A percentile compares a stretch with the other conserved stretches of the same genome.
These are phyloP conservation scores for Pseudognaphalium luteoalbum DNA, from an alignment of 129 eudicot species.

Conservation along the genomic window DNA sequence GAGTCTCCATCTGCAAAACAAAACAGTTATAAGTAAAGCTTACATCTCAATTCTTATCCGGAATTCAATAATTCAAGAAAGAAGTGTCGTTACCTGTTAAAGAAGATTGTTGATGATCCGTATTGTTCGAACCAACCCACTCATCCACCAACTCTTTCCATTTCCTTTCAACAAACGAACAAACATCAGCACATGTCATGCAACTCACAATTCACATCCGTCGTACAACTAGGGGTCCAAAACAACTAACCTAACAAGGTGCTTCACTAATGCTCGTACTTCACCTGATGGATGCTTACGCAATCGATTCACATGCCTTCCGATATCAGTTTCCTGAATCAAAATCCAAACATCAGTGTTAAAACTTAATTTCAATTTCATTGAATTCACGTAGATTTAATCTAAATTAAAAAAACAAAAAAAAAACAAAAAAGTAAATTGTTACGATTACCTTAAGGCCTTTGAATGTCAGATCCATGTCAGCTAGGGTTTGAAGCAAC, in stretches of 20 bases:
- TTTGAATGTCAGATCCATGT: slow-evolving; percentile 89
- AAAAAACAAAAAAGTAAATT: background rate
- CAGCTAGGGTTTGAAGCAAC: slow-evolving; percentile 78
- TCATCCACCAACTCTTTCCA: slow-evolving; percentile 97
- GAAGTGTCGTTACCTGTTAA: slow-evolving; percentile 49
- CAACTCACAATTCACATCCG: background rate
- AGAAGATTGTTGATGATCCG: slow-evolving; percentile 43
- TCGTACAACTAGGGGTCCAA: background rate
- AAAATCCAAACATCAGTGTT: background rate
- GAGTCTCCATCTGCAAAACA: slow-evolving; percentile 75
- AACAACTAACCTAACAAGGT: slow-evolving; percentile 67
- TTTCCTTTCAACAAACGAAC: slow-evolving; percentile 46
- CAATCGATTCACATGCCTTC: slow-evolving; percentile 79
- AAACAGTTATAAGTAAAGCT: slow-evolving; percentile 1
- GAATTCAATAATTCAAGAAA: background rate
- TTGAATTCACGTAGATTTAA: background rate
- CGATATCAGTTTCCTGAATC: slow-evolving; percentile 83
- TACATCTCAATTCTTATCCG: background rate
- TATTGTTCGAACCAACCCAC: slow-evolving; percentile 74
- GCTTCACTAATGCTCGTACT: slow-evolving; percentile 71
- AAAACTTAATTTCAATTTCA: too few relatives aligned
- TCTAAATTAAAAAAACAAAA: background rate
- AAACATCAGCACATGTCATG: background rate
- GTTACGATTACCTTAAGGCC: slow-evolving; percentile 61
- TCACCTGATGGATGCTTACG: slow-evolving; percentile 83